Conservation (phyloP, 768 basidiomycete species). For the Terana coerulea region DNA sequence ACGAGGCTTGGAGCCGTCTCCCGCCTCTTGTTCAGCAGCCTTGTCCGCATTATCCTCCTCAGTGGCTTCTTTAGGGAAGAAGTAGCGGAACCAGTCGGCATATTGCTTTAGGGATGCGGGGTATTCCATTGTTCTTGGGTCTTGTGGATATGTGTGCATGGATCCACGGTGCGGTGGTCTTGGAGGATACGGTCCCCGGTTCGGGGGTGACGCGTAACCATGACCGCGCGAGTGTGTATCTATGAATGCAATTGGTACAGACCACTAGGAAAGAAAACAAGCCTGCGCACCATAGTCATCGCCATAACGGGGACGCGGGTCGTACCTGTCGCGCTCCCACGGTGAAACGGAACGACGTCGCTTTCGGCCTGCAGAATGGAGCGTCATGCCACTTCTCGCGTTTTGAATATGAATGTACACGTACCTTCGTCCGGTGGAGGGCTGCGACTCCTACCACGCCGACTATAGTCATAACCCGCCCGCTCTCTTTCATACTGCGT, state of each 20-base stretch:
- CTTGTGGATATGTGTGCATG: slow-evolving; percentile 60
- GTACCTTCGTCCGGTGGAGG: slow-evolving; percentile 67
- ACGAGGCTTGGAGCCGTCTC: slow-evolving; percentile 76
- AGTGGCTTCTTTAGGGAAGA: slow-evolving; percentile 67
- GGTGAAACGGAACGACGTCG: slow-evolving; percentile 77
- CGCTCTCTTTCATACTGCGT: slow-evolving; percentile 67
- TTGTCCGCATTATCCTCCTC: slow-evolving; percentile 86
- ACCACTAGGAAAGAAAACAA: not conserved
- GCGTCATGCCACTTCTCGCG: not conserved
- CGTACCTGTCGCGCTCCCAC: slow-evolving; percentile 79
- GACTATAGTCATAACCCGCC: slow-evolving; percentile 58
- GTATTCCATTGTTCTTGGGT: slow-evolving; percentile 80
- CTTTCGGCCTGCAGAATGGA: slow-evolving; percentile 49
- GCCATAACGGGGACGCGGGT: slow-evolving; percentile 75
- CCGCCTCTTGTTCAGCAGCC: slow-evolving; percentile 77
- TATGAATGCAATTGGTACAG: slow-evolving; percentile 27
- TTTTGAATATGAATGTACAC: slow-evolving; percentile 12
- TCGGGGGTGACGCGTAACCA: slow-evolving; percentile 58
- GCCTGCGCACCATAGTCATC: slow-evolving; percentile 71
- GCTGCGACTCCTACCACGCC: slow-evolving; percentile 76
- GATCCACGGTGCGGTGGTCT: slow-evolving; percentile 33
- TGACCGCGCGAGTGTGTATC: slow-evolving; percentile 65
- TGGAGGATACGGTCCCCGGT: slow-evolving; percentile 47
- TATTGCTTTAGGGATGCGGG: slow-evolving; percentile 80
- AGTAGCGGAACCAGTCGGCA: slow-evolving; percentile 84